Conservation (phyloP, 2,329 filamentous ascomycete genomes). For the Anisogramma anomala region DNA sequence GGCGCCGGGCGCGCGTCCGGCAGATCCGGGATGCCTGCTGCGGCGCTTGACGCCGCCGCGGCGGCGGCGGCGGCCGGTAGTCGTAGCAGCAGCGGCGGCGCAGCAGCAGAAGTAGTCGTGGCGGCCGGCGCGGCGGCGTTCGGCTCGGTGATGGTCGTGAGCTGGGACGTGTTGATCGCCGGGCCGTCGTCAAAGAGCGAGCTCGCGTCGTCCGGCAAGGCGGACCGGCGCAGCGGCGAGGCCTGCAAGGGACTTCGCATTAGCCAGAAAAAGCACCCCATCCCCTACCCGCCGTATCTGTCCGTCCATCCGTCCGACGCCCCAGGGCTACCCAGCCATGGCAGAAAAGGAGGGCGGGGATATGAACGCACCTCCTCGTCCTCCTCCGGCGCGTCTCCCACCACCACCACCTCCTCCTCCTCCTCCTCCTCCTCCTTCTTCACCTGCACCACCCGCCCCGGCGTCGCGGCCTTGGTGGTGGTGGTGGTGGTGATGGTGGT, state of each 20-base stretch:
- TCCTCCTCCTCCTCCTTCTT: too few species aligned
- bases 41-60: constrained; percentile 19
- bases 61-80: constrained; percentile 15
- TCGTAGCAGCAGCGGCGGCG: neutral
- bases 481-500: too few species aligned
- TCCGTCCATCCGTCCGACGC: too few species aligned
- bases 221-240: constrained; percentile 17
- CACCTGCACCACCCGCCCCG: too few species aligned
- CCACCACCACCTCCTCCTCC: neutral
- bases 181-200: constrained; percentile 41
- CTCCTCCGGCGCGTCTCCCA: neutral
- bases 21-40: neutral
- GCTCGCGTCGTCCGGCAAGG: constrained; percentile 32
- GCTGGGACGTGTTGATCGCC: constrained; percentile 34
- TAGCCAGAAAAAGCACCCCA: too few species aligned
- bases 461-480: too few species aligned
- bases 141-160: constrained; percentile 38
- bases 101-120: constrained; percentile 8
- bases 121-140: constrained; percentile 23
- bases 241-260: constrained; percentile 7
- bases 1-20: constrained; percentile 17
- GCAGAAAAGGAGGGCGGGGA: neutral
- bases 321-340: neutral
- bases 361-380: constrained; percentile 6
- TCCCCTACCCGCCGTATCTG: too few species aligned